phyloP scores from a whole-genome alignment of 768 basidiomycete genomes.

The Lactarius evosmus region DNA sequence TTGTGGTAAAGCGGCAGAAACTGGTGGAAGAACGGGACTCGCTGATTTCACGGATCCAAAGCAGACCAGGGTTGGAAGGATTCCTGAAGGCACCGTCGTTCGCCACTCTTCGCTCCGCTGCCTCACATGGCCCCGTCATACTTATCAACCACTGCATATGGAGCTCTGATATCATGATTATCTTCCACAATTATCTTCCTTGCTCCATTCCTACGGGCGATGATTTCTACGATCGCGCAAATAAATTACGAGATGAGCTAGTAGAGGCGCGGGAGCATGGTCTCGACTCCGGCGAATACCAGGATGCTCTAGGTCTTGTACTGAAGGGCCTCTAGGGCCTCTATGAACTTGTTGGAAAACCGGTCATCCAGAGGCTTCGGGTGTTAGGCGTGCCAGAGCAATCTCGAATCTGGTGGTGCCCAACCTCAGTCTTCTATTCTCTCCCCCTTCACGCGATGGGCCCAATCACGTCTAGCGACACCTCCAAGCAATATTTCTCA shows the following conservation, averaged over 20 bases:
- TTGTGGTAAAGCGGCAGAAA: not conserved
- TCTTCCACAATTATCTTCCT: not conserved
- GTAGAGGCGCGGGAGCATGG: not conserved
- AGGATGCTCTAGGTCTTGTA: not conserved
- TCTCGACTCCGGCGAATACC: not conserved
- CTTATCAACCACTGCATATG: conserved; percentile 4
- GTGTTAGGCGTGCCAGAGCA: not conserved
- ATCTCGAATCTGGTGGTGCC: conserved; percentile 9
- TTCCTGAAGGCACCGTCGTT: not conserved
- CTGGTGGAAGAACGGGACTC: conserved; percentile 1
- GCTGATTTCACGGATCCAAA: not conserved
- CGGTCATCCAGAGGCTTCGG: not conserved
- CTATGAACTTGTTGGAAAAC: not conserved
- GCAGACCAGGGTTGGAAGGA: not conserved
- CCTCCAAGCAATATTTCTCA: not conserved
- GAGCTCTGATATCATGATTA: conserved; percentile 8
- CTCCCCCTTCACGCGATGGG: conserved; percentile 17
- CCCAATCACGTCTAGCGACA: not conserved
- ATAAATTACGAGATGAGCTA: not conserved
- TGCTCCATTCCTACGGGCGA: not conserved
- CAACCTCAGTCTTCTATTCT: not conserved
- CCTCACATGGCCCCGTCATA: conserved; percentile 5
- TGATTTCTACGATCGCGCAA: conserved; percentile 1
- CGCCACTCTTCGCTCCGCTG: not conserved
- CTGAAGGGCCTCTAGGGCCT: not conserved